A percentile compares a stretch with the other conserved stretches of the same genome.
Conservation (phyloP, 352 stramenopile species). For the Globisporangium apiculatum region DNA sequence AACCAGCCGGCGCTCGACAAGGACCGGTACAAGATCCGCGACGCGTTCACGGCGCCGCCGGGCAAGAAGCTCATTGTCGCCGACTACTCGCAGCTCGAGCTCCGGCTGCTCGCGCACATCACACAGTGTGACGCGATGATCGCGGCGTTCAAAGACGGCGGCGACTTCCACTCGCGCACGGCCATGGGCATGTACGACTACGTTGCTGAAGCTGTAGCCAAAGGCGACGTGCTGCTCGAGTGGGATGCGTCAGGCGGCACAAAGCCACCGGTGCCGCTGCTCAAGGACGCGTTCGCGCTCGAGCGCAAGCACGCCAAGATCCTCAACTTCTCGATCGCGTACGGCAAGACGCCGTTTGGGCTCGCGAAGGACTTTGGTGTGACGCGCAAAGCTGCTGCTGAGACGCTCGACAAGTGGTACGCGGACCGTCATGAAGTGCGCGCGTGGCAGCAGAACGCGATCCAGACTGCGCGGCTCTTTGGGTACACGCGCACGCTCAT, state of each 20-base stretch:
- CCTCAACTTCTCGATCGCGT: conserved; percentile 99
- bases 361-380: conserved; percentile 90
- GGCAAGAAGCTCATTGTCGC: conserved; percentile 98
- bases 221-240: conserved; percentile 96
- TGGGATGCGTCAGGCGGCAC: conserved; percentile 90
- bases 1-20: conserved; percentile 93
- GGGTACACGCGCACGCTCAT: conserved; percentile 95
- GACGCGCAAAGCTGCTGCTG: conserved; percentile 62
- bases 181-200: conserved; percentile 99
- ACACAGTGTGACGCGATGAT: conserved; percentile 99
- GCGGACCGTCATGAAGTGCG: conserved; percentile 85
- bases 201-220: conserved; percentile 93
- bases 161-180: conserved; percentile 92
- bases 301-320: conserved; percentile 99
- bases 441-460: conserved; percentile 93
- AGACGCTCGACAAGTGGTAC: conserved; percentile 97
- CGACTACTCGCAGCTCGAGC: conserved; percentile 99
- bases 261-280: conserved; percentile 86
- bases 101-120: conserved; percentile 97
- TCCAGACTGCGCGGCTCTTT: conserved; percentile 76
- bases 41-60: conserved; percentile 88
- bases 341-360: conserved; percentile 98
- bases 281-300: conserved; percentile 97
- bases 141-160: conserved; percentile 91
- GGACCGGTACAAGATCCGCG: conserved; percentile 84